Conservation (phyloP, 306 rosid species). For the Casuarina glauca region DNA sequence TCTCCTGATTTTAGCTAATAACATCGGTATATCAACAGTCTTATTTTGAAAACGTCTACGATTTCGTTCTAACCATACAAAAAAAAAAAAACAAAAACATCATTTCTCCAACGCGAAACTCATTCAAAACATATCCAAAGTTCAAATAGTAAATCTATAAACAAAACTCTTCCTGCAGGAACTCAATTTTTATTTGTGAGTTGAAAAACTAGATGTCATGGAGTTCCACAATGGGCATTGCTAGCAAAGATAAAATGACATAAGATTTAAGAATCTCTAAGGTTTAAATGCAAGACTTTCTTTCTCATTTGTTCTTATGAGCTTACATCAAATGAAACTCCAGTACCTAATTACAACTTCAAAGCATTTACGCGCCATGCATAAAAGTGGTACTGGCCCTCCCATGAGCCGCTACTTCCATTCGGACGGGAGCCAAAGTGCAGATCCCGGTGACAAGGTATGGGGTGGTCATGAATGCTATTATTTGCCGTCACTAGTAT, state of each 20-base stretch:
- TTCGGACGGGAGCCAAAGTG: constrained; percentile 47
- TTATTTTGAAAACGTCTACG: no score
- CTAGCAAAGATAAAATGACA: not conserved
- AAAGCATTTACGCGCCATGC: not conserved
- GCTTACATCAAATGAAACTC: not conserved
- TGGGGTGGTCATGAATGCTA: constrained; percentile 53
- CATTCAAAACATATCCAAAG: not conserved
- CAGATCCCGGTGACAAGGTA: constrained; percentile 41
- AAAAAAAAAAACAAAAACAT: not conserved
- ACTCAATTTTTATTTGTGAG: not conserved
- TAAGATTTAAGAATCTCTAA: not conserved
- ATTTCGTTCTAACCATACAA: no score
- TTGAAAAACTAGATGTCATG: not conserved
- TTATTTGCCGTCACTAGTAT: constrained; percentile 38
- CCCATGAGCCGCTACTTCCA: constrained; percentile 45
- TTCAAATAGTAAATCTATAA: not conserved
- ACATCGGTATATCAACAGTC: no score
- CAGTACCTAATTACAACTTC: no score
- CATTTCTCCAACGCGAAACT: not conserved
- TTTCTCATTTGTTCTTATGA: not conserved
- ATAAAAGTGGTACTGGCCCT: constrained; percentile 20
- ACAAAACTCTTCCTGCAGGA: not conserved
- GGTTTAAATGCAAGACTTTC: not conserved
- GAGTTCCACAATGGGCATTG: not conserved
- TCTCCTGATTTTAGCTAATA: no score